Base-by-base conservation (phyloP, 345 rosid genomes). In the Dipteronia sinensis region DNA sequence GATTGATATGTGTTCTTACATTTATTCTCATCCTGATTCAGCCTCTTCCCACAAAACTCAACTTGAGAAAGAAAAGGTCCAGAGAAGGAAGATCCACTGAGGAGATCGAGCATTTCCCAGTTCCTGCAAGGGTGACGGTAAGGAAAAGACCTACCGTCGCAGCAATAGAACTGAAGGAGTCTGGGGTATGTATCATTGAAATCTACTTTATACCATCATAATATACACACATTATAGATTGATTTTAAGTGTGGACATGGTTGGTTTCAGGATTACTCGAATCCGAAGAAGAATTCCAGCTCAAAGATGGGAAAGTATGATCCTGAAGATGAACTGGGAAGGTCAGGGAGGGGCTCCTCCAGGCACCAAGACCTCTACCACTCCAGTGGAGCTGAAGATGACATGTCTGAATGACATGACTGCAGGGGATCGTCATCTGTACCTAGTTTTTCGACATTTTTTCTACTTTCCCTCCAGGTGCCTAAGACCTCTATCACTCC, bases 11-110 rank as follows among this genome's bases (percentile, higher is more conserved):
- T 38, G 65, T 49, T 59, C 61, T 19, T 63, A 78, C 63, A 13
- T 62, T n/a, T 68, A 38, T 67, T 67, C 40, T 49, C 51, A 13
- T 72, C 53, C 23, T 72, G 44, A 69, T 85, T 79, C 89, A 96
- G 99, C 97, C 99, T 74, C 94, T 90, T 80, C 97, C 97, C n/a
- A 92, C 94, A 65, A 92, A 86, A 85, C 89, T 96, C 65, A 90
- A 70, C 79, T 79, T 96, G 81, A 90, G 89, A 79, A 96, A 89
- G 86, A 92, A 86, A 88, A 91, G 95, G 86, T 91, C 98, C 49
- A 85, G 82, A 56, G 99, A 92, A 81, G 98, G 98, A 78, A 91
- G 95, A 83, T 79, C 94, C 19, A 83, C 84, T 10, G 98, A 96
- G 31, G 99, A 96, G 78, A 80, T 90, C 27, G 99, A 94, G 83